Evolutionary conservation across 192 early-diverging fungal genomes (phyloP).

Genomic region (Coemansia sp.): DNA sequence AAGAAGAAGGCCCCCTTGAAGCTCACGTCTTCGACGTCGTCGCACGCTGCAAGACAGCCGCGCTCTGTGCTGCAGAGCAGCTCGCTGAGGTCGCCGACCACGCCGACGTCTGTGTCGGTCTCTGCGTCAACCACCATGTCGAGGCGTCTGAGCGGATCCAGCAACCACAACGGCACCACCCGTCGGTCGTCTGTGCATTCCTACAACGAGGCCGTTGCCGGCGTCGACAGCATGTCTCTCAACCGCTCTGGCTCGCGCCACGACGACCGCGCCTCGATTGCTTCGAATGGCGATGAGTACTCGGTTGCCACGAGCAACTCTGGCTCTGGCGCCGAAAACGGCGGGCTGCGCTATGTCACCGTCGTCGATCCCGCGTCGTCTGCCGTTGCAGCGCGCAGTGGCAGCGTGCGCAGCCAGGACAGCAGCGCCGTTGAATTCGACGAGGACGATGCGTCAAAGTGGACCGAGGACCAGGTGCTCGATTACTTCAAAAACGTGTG

Average conservation of each 20-base stretch:
- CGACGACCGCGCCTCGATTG: conserved; percentile 20
- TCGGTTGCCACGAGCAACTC: conserved; percentile 38
- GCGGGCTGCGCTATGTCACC: conserved; percentile 16
- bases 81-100: conserved; percentile 31
- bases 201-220: conserved; percentile 9
- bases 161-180: conserved; percentile 7
- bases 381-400: conserved; percentile 16
- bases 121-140: conserved; percentile 40
- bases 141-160: conserved; percentile 32
- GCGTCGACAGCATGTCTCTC: conserved; percentile 19
- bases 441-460: conserved; percentile 44
- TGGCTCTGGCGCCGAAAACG: conserved; percentile 18
- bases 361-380: neutral
- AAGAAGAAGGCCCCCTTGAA: conserved; percentile 38
- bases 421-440: conserved; percentile 17
- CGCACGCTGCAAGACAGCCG: conserved; percentile 15
- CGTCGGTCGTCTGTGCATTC: conserved; percentile 36
- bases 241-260: conserved; percentile 21
- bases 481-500: conserved; percentile 51
- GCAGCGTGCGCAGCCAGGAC: conserved; percentile 34
- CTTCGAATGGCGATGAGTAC: conserved; percentile 34
- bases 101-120: conserved; percentile 20
- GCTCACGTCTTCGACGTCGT: conserved; percentile 9
- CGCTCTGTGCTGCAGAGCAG: conserved; percentile 47
- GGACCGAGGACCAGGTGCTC: conserved; percentile 46